Conservation (phyloP, 78 protist genomes). For the Chrysochromulina parva region DNA sequence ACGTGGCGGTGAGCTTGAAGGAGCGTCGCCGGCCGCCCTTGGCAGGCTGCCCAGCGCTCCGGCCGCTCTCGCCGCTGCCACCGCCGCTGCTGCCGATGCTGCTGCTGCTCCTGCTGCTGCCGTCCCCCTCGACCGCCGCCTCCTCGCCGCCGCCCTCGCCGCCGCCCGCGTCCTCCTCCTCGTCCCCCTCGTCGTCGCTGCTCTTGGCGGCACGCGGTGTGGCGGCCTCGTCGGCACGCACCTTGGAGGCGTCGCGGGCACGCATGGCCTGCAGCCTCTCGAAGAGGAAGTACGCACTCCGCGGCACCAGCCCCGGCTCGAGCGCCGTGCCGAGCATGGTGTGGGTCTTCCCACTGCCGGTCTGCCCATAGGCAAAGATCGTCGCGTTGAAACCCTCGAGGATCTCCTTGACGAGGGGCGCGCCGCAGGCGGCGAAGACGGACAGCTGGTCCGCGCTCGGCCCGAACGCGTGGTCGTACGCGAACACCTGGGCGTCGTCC, state of each 20-base stretch:
- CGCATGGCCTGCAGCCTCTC: not conserved
- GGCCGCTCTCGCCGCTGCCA: too few relatives aligned
- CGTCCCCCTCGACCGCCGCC: too few relatives aligned
- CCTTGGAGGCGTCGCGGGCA: too few relatives aligned
- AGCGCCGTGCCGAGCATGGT: conserved; percentile 76
- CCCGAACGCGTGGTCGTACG: conserved; percentile 69
- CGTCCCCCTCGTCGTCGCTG: not conserved
- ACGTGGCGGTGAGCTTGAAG: conserved; percentile 37
- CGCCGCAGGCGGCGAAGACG: conserved; percentile 65
- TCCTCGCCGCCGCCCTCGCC: too few relatives aligned
- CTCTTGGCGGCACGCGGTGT: too few relatives aligned
- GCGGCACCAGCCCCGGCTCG: conserved; percentile 79
- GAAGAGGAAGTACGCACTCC: conserved; percentile 76
- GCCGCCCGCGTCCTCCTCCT: too few relatives aligned
- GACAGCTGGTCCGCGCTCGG: conserved; percentile 44
- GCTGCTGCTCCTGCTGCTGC: too few relatives aligned
- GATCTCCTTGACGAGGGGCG: conserved; percentile 57
- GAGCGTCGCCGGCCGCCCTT: too few relatives aligned
- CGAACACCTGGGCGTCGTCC: conserved; percentile 25
- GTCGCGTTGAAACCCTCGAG: conserved; percentile 74
- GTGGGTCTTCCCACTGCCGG: conserved; percentile 75
- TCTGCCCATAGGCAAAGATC: conserved; percentile 48
- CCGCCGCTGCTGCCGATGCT: too few relatives aligned
- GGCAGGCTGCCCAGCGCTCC: too few relatives aligned
- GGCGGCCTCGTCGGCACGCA: too few relatives aligned